Evolutionary conservation across 805 yeast genomes (phyloP).

Genomic region (Hermanozyma aechmeae): DNA sequence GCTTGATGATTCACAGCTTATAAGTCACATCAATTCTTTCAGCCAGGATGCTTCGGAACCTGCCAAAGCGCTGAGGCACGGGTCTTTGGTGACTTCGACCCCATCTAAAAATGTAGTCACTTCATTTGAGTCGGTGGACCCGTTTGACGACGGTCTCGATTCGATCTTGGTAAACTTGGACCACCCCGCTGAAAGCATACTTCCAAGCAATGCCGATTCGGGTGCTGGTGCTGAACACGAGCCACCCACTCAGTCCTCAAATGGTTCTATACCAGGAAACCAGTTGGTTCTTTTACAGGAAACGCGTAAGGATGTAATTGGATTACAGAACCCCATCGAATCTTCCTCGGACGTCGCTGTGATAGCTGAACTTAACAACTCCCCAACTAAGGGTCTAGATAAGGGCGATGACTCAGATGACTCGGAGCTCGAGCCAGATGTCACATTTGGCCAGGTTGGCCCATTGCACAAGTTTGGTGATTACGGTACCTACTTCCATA

Average conservation of each 20-base stretch:
- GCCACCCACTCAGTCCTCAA: no score
- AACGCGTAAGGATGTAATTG: no score
- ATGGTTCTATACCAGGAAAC: no score
- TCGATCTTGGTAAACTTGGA: constrained; percentile 7
- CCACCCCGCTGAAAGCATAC: no score
- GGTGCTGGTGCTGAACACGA: no score
- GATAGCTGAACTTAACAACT: no score
- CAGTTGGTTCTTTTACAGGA: no score
- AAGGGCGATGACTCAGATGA: not conserved
- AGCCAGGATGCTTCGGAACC: constrained; percentile 8
- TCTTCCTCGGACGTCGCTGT: no score
- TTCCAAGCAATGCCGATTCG: no score
- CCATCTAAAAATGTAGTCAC: constrained; percentile 3
- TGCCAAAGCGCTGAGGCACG: not conserved
- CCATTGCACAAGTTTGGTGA: constrained; percentile 51
- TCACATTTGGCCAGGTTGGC: constrained; percentile 17
- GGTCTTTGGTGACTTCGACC: constrained; percentile 2
- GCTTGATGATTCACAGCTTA: constrained; percentile 13
- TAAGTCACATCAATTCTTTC: constrained; percentile 11
- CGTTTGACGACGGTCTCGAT: constrained; percentile 18
- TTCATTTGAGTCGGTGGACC: constrained; percentile 14
- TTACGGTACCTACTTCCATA: constrained; percentile 52
- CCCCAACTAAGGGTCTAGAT: no score
- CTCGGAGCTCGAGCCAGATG: constrained; percentile 9
- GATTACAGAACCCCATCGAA: no score